These are phyloP conservation scores for Candida incommunis DNA, from an alignment of 805 yeast species.

Conservation along the genomic window DNA sequence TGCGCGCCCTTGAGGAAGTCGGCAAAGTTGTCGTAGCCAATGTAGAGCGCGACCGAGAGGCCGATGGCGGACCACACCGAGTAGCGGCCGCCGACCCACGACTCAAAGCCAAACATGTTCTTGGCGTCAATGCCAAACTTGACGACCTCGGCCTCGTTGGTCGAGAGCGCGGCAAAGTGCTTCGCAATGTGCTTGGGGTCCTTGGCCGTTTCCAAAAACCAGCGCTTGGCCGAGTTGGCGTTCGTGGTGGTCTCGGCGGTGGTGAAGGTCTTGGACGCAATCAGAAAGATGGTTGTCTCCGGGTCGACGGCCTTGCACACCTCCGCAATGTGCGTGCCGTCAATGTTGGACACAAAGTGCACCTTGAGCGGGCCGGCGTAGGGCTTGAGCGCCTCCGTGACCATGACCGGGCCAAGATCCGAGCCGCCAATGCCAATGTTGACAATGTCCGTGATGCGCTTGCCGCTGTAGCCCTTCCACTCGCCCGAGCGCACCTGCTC, in stretches of 20 bases:
- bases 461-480: conserved; percentile 97
- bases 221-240: conserved; percentile 86
- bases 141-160: conserved; percentile 81
- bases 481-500: conserved; percentile 79
- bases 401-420: conserved; percentile 98
- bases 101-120: conserved; percentile 97
- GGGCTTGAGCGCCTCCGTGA: conserved; percentile 91
- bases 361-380: conserved; percentile 60
- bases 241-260: conserved; percentile 97
- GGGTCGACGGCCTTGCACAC: conserved; percentile 62
- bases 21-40: conserved; percentile 91
- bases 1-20: conserved; percentile 93
- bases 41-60: conserved; percentile 82
- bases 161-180: conserved; percentile 94
- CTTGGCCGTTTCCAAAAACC: conserved; percentile 73
- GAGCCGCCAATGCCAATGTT: conserved; percentile 99
- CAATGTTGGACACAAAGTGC: conserved; percentile 95
- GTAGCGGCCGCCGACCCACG: conserved; percentile 99
- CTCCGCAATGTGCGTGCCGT: conserved; percentile 95
- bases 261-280: conserved; percentile 97
- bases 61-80: conserved; percentile 99
- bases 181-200: conserved; percentile 70
- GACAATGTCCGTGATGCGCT: conserved; percentile 82
- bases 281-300: conserved; percentile 74
- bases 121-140: conserved; percentile 95